These are phyloP conservation scores for Graphilbum ipis-grandicollis DNA, from an alignment of 2,329 filamentous ascomycete species.

Conservation along the genomic window DNA sequence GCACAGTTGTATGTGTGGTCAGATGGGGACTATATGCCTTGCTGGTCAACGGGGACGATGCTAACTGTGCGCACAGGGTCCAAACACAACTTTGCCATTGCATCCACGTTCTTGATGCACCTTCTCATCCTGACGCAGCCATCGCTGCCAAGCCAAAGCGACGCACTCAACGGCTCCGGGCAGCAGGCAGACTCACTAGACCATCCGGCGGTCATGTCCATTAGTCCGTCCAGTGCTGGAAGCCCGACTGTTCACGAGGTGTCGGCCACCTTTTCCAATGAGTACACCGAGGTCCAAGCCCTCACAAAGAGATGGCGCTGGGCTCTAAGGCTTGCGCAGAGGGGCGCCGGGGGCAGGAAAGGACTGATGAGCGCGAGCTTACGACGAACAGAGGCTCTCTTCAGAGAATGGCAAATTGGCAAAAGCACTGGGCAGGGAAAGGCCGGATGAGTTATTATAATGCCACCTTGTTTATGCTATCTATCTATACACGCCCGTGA, in stretches of 20 bases:
- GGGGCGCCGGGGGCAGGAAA: constrained; percentile 1
- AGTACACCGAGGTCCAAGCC: background rate
- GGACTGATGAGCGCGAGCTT: background rate
- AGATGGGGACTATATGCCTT: background rate
- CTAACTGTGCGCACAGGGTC: background rate
- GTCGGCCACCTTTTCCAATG: background rate
- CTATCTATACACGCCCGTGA: too few relatives aligned
- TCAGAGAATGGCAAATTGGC: constrained; percentile 2
- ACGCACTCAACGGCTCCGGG: background rate
- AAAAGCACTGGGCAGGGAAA: background rate
- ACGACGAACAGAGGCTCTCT: background rate
- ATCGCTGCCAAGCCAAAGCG: background rate
- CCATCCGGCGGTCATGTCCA: too few relatives aligned
- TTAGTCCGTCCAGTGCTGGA: background rate
- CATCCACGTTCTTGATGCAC: constrained; percentile 3
- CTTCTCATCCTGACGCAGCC: constrained; percentile 1
- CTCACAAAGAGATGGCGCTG: constrained; percentile 1
- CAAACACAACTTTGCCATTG: constrained; percentile 3
- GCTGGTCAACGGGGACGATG: too few relatives aligned
- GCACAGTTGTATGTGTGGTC: constrained; percentile 1
- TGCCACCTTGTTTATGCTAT: too few relatives aligned
- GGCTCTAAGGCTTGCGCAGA: background rate
- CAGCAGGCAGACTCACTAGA: background rate
- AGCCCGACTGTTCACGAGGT: background rate
- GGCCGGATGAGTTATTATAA: too few relatives aligned